Percentiles rank a stretch among this genome's conserved stretches.
Evolutionary conservation across 1,284 basidiomycete genomes (phyloP).

Genomic region (Moesziomyces globuligerus): DNA sequence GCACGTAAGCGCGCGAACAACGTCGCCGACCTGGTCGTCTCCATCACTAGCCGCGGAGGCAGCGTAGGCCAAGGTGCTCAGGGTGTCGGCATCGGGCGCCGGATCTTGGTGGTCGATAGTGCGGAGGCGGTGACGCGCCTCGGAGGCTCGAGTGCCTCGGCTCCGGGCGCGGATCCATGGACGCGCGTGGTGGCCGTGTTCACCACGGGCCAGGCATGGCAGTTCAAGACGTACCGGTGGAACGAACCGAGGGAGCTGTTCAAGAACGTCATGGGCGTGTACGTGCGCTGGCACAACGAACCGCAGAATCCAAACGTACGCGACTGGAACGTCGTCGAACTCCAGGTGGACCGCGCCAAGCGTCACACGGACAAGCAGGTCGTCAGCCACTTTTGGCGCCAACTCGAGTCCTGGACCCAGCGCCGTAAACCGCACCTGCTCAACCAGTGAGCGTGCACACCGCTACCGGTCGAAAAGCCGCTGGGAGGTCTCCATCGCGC

Average conservation of each 20-base stretch:
- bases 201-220: constrained; percentile 97
- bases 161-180: constrained; percentile 66
- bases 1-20: constrained; percentile 59
- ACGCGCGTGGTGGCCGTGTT: constrained; percentile 95
- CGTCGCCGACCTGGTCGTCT: constrained; percentile 54
- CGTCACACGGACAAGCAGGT: constrained; percentile 95
- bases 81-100: constrained; percentile 67
- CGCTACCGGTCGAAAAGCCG: too few species aligned
- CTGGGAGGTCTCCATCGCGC: too few species aligned
- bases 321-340: constrained; percentile 95
- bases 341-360: constrained; percentile 72
- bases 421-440: constrained; percentile 54
- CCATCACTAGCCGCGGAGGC: constrained; percentile 52
- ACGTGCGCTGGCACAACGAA: constrained; percentile 91
- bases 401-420: constrained; percentile 82
- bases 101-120: constrained; percentile 85
- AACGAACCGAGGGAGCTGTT: constrained; percentile 88
- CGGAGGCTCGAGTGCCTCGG: constrained; percentile 69
- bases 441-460: too few species aligned
- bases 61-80: constrained; percentile 11
- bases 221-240: constrained; percentile 97
- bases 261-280: constrained; percentile 75
- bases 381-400: constrained; percentile 94
- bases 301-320: constrained; percentile 85
- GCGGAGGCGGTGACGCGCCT: constrained; percentile 91